phyloP scores from a whole-genome alignment of 2,329 filamentous ascomycete species.

The Cadophora gregata region DNA sequence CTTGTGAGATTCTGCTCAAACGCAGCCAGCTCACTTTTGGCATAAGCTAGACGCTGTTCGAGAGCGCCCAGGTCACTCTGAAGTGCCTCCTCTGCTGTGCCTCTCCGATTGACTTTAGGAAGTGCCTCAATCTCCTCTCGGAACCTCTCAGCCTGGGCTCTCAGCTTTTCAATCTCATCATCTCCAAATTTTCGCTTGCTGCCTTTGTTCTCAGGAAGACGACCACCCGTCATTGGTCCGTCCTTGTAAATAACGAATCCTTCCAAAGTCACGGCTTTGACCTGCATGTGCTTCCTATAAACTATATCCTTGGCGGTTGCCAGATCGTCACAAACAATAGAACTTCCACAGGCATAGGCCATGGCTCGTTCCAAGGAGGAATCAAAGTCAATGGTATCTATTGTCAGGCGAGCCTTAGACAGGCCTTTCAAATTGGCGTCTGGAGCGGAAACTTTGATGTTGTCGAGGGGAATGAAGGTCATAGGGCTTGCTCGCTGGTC shows the following conservation, averaged over 20 bases:
- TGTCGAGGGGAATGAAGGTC: slow-evolving; percentile 95
- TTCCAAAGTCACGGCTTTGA: slow-evolving; percentile 93
- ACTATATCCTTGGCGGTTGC: slow-evolving; percentile 88
- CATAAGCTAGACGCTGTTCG: slow-evolving; percentile 74
- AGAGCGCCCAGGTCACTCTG: slow-evolving; percentile 81
- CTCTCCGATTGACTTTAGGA: slow-evolving; percentile 77
- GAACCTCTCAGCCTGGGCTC: slow-evolving; percentile 75
- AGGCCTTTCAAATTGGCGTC: slow-evolving; percentile 92
- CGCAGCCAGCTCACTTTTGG: slow-evolving; percentile 76
- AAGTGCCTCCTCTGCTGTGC: slow-evolving; percentile 79
- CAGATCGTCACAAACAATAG: slow-evolving; percentile 90
- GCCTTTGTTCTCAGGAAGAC: slow-evolving; percentile 75
- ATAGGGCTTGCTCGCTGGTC: slow-evolving; percentile 86
- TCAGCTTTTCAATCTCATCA: slow-evolving; percentile 84
- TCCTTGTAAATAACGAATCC: slow-evolving; percentile 98
- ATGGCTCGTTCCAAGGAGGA: slow-evolving; percentile 87
- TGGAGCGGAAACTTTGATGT: slow-evolving; percentile 91
- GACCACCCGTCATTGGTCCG: slow-evolving; percentile 94
- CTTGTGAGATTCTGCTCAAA: slow-evolving; percentile 84
- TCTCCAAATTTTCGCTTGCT: slow-evolving; percentile 87
- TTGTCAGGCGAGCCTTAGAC: slow-evolving; percentile 83
- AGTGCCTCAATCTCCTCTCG: slow-evolving; percentile 79
- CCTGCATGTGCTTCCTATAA: slow-evolving; percentile 81
- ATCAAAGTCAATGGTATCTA: slow-evolving; percentile 96
- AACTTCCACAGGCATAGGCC: slow-evolving; percentile 92